Evolutionary conservation across 2,329 filamentous ascomycete species (phyloP).

Genomic region (Epichloe uncinata): DNA sequence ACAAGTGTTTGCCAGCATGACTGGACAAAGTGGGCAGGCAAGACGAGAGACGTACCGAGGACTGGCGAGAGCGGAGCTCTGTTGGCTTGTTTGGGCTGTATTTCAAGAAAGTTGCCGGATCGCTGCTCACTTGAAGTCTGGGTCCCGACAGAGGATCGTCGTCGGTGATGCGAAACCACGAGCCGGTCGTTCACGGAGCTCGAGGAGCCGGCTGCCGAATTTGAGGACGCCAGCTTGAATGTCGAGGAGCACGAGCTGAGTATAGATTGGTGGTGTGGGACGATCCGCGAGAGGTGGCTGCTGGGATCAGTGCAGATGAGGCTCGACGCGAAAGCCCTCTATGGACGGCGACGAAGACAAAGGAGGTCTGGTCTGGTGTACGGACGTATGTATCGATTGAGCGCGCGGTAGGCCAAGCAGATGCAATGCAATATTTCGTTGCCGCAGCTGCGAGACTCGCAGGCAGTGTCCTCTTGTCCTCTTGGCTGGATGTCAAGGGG

Average conservation of each 20-base stretch:
- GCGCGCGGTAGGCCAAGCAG: too few relatives aligned
- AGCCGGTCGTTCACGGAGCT: slow-evolving; percentile 38
- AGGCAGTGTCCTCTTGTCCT: too few relatives aligned
- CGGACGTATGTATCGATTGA: too few relatives aligned
- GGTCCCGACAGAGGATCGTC: slow-evolving; percentile 31
- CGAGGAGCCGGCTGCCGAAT: slow-evolving; percentile 37
- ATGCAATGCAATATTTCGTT: too few relatives aligned
- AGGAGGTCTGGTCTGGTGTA: neutral
- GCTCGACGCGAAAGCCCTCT: neutral
- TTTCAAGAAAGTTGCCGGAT: slow-evolving; percentile 17
- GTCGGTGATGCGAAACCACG: slow-evolving; percentile 33
- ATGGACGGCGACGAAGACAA: neutral
- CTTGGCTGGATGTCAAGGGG: neutral
- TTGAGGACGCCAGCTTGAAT: slow-evolving; percentile 38
- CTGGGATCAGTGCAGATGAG: slow-evolving; percentile 1
- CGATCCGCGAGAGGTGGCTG: neutral
- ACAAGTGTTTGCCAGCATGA: neutral
- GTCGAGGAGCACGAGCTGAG: slow-evolving; percentile 9
- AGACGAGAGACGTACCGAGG: slow-evolving; percentile 33
- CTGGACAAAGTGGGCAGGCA: neutral
- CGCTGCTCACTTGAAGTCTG: slow-evolving; percentile 19
- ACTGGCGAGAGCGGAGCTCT: slow-evolving; percentile 35
- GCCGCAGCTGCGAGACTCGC: too few relatives aligned
- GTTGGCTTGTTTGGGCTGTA: slow-evolving; percentile 17
- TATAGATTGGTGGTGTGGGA: neutral